Conservation (phyloP, 2,329 filamentous ascomycete species). For the Cryphonectria naterciae region DNA sequence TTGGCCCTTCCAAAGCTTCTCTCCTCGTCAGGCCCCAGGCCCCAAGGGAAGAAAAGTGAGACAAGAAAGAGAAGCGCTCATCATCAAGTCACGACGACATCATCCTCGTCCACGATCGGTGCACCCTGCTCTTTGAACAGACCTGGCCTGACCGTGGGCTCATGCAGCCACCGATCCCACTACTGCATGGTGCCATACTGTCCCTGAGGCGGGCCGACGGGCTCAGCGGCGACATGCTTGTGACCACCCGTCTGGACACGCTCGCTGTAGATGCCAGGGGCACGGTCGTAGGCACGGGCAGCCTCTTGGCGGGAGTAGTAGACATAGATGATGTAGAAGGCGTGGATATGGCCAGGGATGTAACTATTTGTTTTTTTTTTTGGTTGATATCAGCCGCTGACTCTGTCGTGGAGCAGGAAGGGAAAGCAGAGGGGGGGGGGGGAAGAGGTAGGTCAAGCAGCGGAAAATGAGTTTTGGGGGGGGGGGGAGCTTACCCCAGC, state of each 20-base stretch:
- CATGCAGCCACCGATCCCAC: background rate
- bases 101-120: background rate
- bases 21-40: background rate
- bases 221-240: constrained; percentile 56
- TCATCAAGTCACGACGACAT: background rate
- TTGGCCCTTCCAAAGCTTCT: background rate
- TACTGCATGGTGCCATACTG: constrained; percentile 27
- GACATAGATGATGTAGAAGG: constrained; percentile 81
- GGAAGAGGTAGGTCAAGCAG: background rate
- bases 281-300: constrained; percentile 55
- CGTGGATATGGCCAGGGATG: constrained; percentile 77
- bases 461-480: too few species aligned
- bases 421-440: too few species aligned
- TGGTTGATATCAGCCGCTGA: background rate
- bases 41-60: background rate
- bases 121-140: background rate
- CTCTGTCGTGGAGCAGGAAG: background rate
- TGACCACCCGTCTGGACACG: constrained; percentile 74
- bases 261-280: constrained; percentile 73
- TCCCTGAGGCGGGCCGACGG: constrained; percentile 19
- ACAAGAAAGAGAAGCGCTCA: background rate
- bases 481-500: constrained; percentile 54
- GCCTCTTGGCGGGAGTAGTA: constrained; percentile 77
- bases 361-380: constrained; percentile 49
- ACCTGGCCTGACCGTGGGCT: background rate